Evolutionary conservation across 305 asterid genomes (phyloP), one percentile per base, ranked within the genome.

Genomic region (Rubia peregrina): DNA sequence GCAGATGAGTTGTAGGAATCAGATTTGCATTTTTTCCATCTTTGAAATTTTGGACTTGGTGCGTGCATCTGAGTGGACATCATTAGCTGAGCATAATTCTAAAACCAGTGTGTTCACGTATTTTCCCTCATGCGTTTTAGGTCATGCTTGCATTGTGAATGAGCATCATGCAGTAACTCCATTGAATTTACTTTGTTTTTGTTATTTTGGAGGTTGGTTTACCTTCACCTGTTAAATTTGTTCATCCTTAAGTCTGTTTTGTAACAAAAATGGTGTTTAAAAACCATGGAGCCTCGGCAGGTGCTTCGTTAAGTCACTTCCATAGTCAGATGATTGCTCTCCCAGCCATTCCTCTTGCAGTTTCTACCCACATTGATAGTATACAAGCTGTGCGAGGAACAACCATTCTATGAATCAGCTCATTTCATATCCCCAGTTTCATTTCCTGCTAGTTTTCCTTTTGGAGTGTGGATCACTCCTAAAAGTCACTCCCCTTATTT

Each of bases 251-350:
- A n/a, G 30, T 16, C 16, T 61, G 4, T 21, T 46, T 49, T 41
- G 17, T 48, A 46, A 21, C 24, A 44, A 8, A 53, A 53, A 46
- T 91, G 99, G 93, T 88, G 19, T 94, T 94, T 85, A 94, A 94
- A 68, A 94, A 94, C 70, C 93, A 94, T 55, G 97, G 97, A 22
- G 95, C 96, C 46, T 88, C 97, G 6, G 99, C 99, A 1, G 99
- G 99, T 64, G 99, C 97, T 7, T 91, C 97, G 7, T 80, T 91
- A 96, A 94, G 96, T 79, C 98, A 94, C 81, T 87, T 97, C 33
- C 99, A 91, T 77, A 91, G 99, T 76, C 97, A 94, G 77, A 88
- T 94, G 41, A 76, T 94, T 83, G 96, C 90, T 65, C 97, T 94
- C 46, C 97, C 99, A 0, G 64, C 91, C 68, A 74, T 94, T 75